Percentiles rank a stretch among this genome's conserved stretches.
Conservation (phyloP, 495 filamentous ascomycete genomes). For the Collariella sp. region DNA sequence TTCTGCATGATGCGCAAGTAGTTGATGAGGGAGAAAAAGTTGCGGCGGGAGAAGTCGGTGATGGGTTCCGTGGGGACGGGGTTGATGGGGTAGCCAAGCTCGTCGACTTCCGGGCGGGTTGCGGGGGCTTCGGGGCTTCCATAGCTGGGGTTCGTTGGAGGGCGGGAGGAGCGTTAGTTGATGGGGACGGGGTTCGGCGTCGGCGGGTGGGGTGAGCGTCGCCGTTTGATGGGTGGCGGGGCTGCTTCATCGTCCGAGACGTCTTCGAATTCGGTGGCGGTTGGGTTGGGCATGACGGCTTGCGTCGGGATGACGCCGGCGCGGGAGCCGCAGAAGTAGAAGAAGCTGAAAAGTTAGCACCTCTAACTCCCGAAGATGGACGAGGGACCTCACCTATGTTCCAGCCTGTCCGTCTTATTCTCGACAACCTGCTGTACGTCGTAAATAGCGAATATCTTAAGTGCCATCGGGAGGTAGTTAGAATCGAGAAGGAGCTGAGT, state of each 20-base stretch:
- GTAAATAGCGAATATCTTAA: constrained; percentile 89
- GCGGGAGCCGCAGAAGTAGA: constrained; percentile 66
- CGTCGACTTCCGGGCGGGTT: constrained; percentile 73
- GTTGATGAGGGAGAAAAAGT: constrained; percentile 90
- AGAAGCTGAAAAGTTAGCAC: constrained; percentile 54
- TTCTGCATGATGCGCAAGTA: constrained; percentile 94
- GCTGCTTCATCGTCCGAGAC: constrained; percentile 61
- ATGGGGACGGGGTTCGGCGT: not conserved
- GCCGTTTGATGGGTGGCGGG: constrained; percentile 67
- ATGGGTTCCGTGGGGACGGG: constrained; percentile 65
- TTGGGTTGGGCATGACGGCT: constrained; percentile 14
- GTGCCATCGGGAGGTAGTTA: constrained; percentile 82
- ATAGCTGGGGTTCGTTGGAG: not conserved
- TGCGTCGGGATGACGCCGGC: constrained; percentile 25
- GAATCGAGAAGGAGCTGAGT: constrained; percentile 87
- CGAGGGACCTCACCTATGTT: constrained; percentile 53
- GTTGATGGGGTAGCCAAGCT: constrained; percentile 67
- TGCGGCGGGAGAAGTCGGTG: constrained; percentile 82
- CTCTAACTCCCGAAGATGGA: not conserved
- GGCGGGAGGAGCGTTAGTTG: not conserved
- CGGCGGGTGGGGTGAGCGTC: constrained; percentile 41
- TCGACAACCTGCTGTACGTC: constrained; percentile 86
- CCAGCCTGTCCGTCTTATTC: constrained; percentile 70
- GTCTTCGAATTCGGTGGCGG: constrained; percentile 23
- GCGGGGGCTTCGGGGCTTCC: constrained; percentile 31